Evolutionary conservation across 2,329 filamentous ascomycete genomes (phyloP), one percentile per base, ranked within the genome.

Genomic region (Thelonectria discophora): DNA sequence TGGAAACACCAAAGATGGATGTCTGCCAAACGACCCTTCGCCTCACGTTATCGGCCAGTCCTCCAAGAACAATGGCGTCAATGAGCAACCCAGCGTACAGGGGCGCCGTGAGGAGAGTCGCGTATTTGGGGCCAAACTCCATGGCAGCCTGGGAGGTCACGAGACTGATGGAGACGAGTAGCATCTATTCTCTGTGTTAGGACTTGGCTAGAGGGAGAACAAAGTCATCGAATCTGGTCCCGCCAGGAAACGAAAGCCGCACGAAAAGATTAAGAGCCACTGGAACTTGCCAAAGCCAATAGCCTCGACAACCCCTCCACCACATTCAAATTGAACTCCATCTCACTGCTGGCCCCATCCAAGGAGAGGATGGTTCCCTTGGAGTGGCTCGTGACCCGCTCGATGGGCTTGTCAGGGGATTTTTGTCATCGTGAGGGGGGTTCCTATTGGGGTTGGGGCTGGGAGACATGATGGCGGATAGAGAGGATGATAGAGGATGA

Each of bases 221-320:
- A 9, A 39, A 8, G 2, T 10, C 12, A 17, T 37, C 47, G 17
- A 34, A 67, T 4, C 66, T 65, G 67, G 66, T 34, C 67, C 66
- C 9, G 64, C 66, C 7, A 67, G 54, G 18, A 69, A 69, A 10
- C 66, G 65, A 42, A 69, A 67, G 13, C 65, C 66, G 20, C 65
- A 69, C 2, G 65, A 63, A 13, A 69, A 48, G 5, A 61, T 64
- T 46, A 67, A 32, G 46, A 67, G 63, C 60, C 62, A 64, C n/a
- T 69, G 66, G 37, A 62, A 65, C 11, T 58, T 58, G 34, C 66
- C 67, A 12, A 67, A 66, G 6, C 65, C 66, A 54, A 69, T 65
- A 18, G 48, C 27, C 15, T 69, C 65, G 37, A 69, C 8, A 62
- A 57, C 12, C 57, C 58, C 12, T 65, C 60, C 10, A 69, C 55